These are phyloP conservation scores for Aleurites moluccanus DNA, from an alignment of 441 rosid genomes.

Conservation along the genomic window DNA sequence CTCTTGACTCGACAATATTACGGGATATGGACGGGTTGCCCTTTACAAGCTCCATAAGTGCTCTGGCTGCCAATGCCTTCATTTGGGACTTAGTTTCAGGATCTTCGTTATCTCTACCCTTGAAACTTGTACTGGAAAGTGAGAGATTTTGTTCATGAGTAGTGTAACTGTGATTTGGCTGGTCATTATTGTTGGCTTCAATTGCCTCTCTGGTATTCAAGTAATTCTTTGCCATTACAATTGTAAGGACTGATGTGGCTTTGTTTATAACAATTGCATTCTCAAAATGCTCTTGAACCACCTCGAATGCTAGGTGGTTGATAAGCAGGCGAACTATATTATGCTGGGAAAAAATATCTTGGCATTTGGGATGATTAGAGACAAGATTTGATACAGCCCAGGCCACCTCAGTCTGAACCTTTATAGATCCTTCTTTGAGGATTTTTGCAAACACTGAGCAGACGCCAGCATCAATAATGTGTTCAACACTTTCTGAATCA, in stretches of 20 bases:
- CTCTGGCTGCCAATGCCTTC: no score
- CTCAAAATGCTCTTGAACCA: not conserved
- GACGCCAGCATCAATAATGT: not conserved
- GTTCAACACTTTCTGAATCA: not conserved
- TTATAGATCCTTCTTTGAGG: not conserved
- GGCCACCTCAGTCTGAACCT: not conserved
- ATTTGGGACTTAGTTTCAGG: no score
- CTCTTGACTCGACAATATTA: no score
- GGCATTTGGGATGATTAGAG: not conserved
- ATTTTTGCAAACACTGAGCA: not conserved
- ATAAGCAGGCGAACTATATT: not conserved
- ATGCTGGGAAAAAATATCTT: not conserved
- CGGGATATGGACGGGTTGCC: no score
- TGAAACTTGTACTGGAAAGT: no score
- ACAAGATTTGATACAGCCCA: not conserved
- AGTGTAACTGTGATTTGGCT: no score
- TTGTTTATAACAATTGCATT: not conserved
- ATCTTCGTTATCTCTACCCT: no score
- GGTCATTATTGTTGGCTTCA: no score
- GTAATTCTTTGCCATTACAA: not conserved
- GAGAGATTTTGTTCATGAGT: no score
- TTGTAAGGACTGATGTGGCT: not conserved
- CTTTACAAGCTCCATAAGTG: no score
- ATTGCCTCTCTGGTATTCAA: not conserved
- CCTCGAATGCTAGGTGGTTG: not conserved